Evolutionary conservation across 2,329 filamentous ascomycete genomes (phyloP).

Genomic region (Colletotrichum sp.): DNA sequence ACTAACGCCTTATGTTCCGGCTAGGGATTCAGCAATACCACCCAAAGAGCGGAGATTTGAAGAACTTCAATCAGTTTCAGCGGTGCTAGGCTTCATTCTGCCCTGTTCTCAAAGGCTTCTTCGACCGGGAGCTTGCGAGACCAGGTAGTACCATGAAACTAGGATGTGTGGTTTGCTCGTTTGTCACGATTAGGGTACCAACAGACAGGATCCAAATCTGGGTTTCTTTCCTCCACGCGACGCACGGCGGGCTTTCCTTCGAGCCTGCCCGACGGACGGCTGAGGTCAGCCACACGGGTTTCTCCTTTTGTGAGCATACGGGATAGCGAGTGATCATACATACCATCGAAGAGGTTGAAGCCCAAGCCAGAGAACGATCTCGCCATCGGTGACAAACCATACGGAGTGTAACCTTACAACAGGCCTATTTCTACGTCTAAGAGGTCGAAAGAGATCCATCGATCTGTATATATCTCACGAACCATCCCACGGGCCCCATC

Average conservation of each 20-base stretch:
- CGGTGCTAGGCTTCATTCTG: background rate
- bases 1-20: background rate
- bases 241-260: background rate
- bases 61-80: background rate
- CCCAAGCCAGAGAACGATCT: background rate
- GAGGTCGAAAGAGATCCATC: background rate
- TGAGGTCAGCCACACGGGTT: background rate
- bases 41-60: background rate
- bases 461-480: background rate
- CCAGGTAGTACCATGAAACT: background rate
- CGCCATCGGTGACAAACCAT: background rate
- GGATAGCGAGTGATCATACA: background rate
- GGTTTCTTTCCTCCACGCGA: background rate
- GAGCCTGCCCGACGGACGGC: background rate
- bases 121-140: background rate
- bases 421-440: background rate
- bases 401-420: background rate
- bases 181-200: background rate
- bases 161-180: background rate
- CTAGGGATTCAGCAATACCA: background rate
- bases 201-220: background rate
- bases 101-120: background rate
- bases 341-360: background rate
- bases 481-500: background rate
- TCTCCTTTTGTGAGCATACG: background rate